Evolutionary conservation across 208 protist genomes (phyloP).

Genomic region (Leishmania gerbilli): DNA sequence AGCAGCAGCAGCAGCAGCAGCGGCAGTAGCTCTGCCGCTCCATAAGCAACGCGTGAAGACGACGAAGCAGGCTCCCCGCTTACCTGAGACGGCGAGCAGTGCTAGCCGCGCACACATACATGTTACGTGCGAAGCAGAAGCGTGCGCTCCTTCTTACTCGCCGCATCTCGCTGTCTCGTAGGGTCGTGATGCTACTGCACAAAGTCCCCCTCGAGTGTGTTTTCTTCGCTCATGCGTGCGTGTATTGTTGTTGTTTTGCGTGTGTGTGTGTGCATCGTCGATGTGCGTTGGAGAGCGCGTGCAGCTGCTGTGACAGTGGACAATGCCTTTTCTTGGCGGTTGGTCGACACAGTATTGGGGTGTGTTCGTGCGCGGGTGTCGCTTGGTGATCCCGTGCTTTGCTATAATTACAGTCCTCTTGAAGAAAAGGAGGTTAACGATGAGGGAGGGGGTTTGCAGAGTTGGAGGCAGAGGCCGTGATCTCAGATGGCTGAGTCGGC

Average conservation of each 20-base stretch:
- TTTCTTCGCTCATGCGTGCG: neutral
- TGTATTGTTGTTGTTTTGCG: neutral
- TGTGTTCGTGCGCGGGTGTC: neutral
- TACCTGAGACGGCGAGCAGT: neutral
- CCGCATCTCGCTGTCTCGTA: neutral
- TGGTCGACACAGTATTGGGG: neutral
- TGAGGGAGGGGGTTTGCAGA: neutral
- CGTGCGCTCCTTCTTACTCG: neutral
- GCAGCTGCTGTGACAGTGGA: neutral
- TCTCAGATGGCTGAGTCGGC: neutral
- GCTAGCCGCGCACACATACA: neutral
- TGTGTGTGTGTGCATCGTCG: neutral
- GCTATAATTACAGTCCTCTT: neutral
- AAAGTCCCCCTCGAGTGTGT: too few relatives aligned
- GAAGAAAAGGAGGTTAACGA: neutral
- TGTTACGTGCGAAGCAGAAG: neutral
- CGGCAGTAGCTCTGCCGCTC: neutral
- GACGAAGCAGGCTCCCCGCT: neutral
- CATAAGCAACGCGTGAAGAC: neutral
- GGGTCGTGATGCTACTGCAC: neutral
- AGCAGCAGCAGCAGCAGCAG: slow-evolving; percentile 1
- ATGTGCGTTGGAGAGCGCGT: neutral
- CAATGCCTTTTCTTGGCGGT: neutral
- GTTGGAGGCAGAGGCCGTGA: neutral
- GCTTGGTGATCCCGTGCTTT: too few relatives aligned